Base-by-base conservation (phyloP, 1,284 basidiomycete genomes). In the Tranzscheliella williamsii region DNA sequence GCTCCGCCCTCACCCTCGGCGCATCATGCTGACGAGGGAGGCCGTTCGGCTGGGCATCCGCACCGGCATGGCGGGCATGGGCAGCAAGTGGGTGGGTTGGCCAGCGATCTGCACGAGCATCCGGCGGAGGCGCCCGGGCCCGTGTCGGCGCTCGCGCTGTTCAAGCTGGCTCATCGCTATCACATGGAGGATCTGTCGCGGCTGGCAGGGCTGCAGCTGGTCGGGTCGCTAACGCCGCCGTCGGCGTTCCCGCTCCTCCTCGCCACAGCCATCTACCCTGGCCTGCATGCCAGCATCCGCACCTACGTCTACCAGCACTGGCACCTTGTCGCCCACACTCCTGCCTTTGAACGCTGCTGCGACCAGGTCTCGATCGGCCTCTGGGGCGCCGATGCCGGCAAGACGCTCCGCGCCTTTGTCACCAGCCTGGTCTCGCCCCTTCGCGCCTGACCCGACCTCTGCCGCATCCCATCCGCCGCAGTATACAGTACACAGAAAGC, bases 141-240 rank as follows among this genome's bases (percentile, higher is more conserved):
- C 2, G 69, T 67, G 1, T 61, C 62, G 0, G 87, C 88, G 1
- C 79, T 92, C 24, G 84, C 87, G 0, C 84, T 91, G 66, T 92
- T 89, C 79, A 85, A 87, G 68, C 82, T 90, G 13, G 87, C 89
- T 9, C 88, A 91, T 79, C 82, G 88, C 29, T 91, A 91, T 75
- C 80, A 81, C 8, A 84, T 91, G 79, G 83, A 84, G 4, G 83
- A 81, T 8, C 81, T 91, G 18, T 84, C 85, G 26, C 72, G 81
- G 11, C 81, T 90, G 7, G 86, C 89, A 2, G 78, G 88, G 44
- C 85, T 87, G 40, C 88, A 90, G 72, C 85, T 91, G 66, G 82
- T 91, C 79, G 81, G 82, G 4, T 86, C 85, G 2, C 83, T 92
- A 31, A 87, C 85, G 6, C 86, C 87, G 4, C 81, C 83, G 51